Evolutionary conservation across 1,284 basidiomycete species (phyloP).

Genomic region (Apiotrichum gracile): DNA sequence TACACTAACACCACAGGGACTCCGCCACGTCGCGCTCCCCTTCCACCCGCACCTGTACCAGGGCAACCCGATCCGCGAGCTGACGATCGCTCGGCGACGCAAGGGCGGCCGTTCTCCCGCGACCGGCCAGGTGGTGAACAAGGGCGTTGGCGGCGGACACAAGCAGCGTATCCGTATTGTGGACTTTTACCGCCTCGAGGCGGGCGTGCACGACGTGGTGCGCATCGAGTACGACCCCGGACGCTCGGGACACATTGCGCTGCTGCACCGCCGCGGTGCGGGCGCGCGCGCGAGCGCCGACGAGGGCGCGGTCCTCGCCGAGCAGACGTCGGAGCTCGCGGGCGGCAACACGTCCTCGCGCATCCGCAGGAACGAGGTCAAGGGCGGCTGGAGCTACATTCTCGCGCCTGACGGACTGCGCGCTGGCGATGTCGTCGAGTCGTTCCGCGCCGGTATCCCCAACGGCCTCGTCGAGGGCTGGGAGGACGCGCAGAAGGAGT

Average conservation of each 20-base stretch:
- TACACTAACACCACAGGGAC: constrained; percentile 47
- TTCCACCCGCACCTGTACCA: constrained; percentile 74
- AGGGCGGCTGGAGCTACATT: constrained; percentile 65
- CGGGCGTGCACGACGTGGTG: constrained; percentile 79
- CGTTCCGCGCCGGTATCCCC: constrained; percentile 76
- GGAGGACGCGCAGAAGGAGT: constrained; percentile 34
- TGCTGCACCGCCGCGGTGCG: constrained; percentile 52
- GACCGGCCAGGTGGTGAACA: constrained; percentile 75
- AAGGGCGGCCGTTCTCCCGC: constrained; percentile 78
- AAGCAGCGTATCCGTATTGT: constrained; percentile 75
- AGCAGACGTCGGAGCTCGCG: constrained; percentile 11
- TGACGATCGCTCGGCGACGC: constrained; percentile 76
- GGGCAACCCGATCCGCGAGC: constrained; percentile 72
- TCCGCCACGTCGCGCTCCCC: constrained; percentile 80
- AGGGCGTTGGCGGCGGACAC: constrained; percentile 87
- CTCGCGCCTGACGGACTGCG: constrained; percentile 83
- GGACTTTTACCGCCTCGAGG: constrained; percentile 73
- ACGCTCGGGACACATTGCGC: constrained; percentile 86
- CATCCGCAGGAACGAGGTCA: constrained; percentile 29
- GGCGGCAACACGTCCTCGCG: constrained; percentile 11
- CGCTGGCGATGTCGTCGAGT: constrained; percentile 82
- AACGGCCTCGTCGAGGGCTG: constrained; percentile 66
- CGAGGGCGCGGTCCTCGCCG: constrained; percentile 29
- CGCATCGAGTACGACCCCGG: constrained; percentile 97
- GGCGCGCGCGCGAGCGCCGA: constrained; percentile 22